Evolutionary conservation across 1,139 yeast species (phyloP).

Genomic region (Wickerhamomyces sp.): DNA sequence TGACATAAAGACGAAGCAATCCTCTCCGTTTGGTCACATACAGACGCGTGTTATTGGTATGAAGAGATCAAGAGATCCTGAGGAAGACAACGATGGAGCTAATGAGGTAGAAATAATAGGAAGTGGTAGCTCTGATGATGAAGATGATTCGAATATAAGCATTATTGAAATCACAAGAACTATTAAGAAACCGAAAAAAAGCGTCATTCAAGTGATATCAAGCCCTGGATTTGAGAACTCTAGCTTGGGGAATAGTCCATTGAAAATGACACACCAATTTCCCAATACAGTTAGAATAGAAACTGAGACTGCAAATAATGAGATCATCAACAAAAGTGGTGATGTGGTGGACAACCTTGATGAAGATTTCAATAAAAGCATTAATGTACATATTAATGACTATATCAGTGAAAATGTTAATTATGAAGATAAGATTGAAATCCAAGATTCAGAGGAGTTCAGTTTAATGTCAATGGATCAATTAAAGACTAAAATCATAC

Average conservation of each 20-base stretch:
- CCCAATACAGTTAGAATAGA: neutral
- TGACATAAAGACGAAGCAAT: conserved; percentile 3
- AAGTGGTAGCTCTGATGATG: conserved; percentile 21
- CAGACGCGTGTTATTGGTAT: conserved; percentile 15
- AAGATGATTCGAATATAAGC: conserved; percentile 17
- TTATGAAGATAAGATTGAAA: conserved; percentile 1
- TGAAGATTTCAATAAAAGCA: neutral
- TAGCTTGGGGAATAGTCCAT: neutral
- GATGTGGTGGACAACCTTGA: neutral
- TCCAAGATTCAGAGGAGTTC: conserved; percentile 9
- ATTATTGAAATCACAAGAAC: conserved; percentile 23
- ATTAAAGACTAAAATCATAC: conserved; percentile 25
- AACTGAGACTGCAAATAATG: neutral
- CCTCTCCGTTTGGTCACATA: conserved; percentile 10
- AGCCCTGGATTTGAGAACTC: conserved; percentile 10
- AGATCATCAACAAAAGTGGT: neutral
- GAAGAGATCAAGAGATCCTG: conserved; percentile 6
- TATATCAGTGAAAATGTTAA: neutral
- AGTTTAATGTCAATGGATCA: conserved; percentile 25
- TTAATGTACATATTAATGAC: neutral
- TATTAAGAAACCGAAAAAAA: conserved; percentile 12
- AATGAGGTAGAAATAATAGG: conserved; percentile 8
- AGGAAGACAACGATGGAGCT: conserved; percentile 1
- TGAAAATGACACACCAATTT: neutral
- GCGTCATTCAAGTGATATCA: conserved; percentile 22